These are phyloP conservation scores for Metarhizium humberi DNA, from an alignment of 2,329 filamentous ascomycete species.

Conservation along the genomic window DNA sequence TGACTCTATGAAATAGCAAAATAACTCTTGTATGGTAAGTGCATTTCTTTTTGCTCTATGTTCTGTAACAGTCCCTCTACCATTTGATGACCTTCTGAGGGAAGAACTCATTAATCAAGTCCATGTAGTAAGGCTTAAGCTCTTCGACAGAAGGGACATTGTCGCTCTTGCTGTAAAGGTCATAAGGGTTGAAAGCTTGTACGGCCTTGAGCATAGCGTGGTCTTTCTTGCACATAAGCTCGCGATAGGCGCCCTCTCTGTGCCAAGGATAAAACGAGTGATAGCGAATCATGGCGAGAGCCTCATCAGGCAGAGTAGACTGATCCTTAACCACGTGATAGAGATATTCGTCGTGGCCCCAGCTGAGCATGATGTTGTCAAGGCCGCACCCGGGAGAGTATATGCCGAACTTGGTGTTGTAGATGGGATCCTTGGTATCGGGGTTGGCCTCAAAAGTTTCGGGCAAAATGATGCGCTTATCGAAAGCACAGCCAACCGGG, in stretches of 20 bases:
- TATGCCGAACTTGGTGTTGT: conserved; percentile 69
- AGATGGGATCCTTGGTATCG: conserved; percentile 61
- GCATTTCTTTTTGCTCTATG: neutral
- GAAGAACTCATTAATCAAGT: conserved; percentile 34
- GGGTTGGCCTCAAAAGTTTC: conserved; percentile 71
- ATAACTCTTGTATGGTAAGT: neutral
- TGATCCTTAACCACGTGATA: conserved; percentile 84
- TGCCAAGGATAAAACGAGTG: conserved; percentile 95
- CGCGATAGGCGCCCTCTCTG: conserved; percentile 65
- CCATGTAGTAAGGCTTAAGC: conserved; percentile 50
- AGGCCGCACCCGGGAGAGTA: conserved; percentile 72
- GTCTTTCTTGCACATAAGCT: conserved; percentile 80
- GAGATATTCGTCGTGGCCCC: conserved; percentile 83
- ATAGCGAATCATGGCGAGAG: conserved; percentile 86
- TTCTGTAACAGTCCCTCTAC: conserved; percentile 14
- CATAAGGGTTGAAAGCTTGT: conserved; percentile 82
- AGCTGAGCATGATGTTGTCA: conserved; percentile 81
- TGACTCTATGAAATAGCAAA: neutral
- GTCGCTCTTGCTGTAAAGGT: conserved; percentile 87
- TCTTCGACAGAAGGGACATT: conserved; percentile 66
- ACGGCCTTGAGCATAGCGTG: conserved; percentile 72
- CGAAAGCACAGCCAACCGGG: conserved; percentile 67
- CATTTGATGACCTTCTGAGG: conserved; percentile 28
- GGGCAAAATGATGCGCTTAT: conserved; percentile 70
- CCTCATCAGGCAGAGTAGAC: conserved; percentile 68